Percentiles rank a stretch among this genome's conserved stretches.
phyloP scores from a whole-genome alignment of 2,329 filamentous ascomycete species.

The Neofusicoccum sp. region DNA sequence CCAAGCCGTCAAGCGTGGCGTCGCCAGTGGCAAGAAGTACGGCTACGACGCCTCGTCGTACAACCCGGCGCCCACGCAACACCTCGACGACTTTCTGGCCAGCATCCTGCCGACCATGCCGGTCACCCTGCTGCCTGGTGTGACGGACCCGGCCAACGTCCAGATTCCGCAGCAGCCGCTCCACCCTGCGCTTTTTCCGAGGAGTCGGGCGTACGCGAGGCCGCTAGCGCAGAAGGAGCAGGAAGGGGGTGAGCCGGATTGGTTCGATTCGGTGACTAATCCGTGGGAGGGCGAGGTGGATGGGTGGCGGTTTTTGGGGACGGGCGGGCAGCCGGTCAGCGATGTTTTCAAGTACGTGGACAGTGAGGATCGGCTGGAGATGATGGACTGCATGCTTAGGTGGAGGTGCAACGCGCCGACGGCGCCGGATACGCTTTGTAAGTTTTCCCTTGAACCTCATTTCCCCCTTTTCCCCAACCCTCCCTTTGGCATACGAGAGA shows the following conservation, averaged over 20 bases:
- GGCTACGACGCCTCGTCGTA: conserved; percentile 89
- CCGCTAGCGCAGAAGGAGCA: conserved; percentile 36
- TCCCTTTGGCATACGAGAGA: background rate
- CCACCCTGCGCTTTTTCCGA: conserved; percentile 86
- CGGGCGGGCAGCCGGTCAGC: conserved; percentile 87
- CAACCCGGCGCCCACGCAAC: conserved; percentile 79
- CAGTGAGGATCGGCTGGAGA: conserved; percentile 63
- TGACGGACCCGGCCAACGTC: conserved; percentile 81
- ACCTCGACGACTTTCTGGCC: conserved; percentile 79
- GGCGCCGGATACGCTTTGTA: conserved; percentile 91
- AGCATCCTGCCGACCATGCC: conserved; percentile 81
- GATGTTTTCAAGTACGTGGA: conserved; percentile 87
- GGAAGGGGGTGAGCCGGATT: conserved; percentile 55
- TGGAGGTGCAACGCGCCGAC: conserved; percentile 93
- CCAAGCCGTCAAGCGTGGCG: conserved; percentile 45
- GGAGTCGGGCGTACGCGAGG: conserved; percentile 65
- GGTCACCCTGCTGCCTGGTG: conserved; percentile 83
- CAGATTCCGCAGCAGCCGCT: conserved; percentile 91
- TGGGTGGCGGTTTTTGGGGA: conserved; percentile 83
- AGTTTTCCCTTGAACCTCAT: conserved; percentile 37
- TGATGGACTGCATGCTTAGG: conserved; percentile 92
- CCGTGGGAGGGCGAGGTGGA: conserved; percentile 90
- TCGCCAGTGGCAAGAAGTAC: conserved; percentile 67
- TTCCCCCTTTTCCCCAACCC: background rate
- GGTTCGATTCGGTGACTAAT: conserved; percentile 89